Conservation (phyloP, 805 yeast genomes). For the Candida germanica region DNA sequence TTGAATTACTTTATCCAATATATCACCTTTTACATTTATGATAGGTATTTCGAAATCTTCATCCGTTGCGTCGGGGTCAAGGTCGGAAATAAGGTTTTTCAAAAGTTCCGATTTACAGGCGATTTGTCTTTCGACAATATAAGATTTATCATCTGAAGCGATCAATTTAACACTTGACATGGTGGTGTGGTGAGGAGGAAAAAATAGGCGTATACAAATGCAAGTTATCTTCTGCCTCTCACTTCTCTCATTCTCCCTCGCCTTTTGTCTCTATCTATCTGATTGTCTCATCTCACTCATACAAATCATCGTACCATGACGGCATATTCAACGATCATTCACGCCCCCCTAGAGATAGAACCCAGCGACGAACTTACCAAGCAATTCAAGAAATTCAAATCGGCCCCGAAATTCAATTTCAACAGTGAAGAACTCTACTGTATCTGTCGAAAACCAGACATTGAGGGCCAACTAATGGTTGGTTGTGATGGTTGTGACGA, state of each 20-base stretch:
- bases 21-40: conserved; percentile 83
- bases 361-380: conserved; percentile 30
- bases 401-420: conserved; percentile 40
- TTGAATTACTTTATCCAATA: conserved; percentile 81
- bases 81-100: conserved; percentile 80
- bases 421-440: conserved; percentile 70
- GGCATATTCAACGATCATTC: conserved; percentile 3
- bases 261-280: too few species aligned
- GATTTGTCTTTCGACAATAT: conserved; percentile 71
- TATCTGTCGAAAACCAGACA: conserved; percentile 73
- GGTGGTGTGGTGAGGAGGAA: background rate
- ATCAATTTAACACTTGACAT: conserved; percentile 49
- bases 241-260: too few species aligned
- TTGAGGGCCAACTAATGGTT: conserved; percentile 79
- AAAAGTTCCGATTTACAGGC: conserved; percentile 83
- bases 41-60: conserved; percentile 78
- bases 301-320: too few species aligned
- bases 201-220: too few species aligned
- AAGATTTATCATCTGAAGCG: conserved; percentile 77
- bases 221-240: too few species aligned
- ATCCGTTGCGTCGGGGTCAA: conserved; percentile 55
- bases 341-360: conserved; percentile 16
- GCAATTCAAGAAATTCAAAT: conserved; percentile 34
- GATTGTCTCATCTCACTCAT: too few species aligned
- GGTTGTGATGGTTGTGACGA: conserved; percentile 94